These are phyloP conservation scores for Mortierella sp. DNA, from an alignment of 371 early-diverging fungal species.

Conservation along the genomic window DNA sequence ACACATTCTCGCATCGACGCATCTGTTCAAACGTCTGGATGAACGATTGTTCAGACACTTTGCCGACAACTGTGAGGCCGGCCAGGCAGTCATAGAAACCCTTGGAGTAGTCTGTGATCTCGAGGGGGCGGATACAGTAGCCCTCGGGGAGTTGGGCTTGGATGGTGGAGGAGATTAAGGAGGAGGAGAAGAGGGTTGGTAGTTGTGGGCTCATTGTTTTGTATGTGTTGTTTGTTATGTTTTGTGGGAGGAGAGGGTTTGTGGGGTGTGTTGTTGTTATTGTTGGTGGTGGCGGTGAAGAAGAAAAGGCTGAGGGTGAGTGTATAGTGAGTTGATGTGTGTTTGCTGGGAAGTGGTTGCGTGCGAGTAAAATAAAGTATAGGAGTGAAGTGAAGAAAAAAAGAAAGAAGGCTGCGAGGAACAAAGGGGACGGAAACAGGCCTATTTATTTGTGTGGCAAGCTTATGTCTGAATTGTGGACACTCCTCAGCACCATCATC, in stretches of 20 bases:
- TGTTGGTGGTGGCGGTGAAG: no score
- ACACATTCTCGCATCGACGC: slow-evolving; percentile 65
- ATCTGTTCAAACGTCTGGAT: slow-evolving; percentile 37
- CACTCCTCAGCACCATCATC: not conserved
- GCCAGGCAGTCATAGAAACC: slow-evolving; percentile 66
- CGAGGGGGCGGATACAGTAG: slow-evolving; percentile 88
- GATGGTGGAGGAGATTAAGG: slow-evolving; percentile 83
- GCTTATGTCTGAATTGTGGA: no score
- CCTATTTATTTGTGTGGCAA: slow-evolving; percentile 2
- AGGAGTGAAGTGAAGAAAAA: slow-evolving; percentile 3
- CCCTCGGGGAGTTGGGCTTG: slow-evolving; percentile 82
- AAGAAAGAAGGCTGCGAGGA: slow-evolving; percentile 17
- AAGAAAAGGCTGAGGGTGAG: not conserved
- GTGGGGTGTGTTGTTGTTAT: not conserved
- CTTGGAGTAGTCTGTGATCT: slow-evolving; percentile 84
- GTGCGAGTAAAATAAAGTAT: not conserved
- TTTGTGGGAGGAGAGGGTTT: not conserved
- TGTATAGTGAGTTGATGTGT: not conserved
- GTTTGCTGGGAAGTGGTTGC: not conserved
- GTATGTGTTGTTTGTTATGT: not conserved
- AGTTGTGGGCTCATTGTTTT: slow-evolving; percentile 43
- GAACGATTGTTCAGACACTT: slow-evolving; percentile 58
- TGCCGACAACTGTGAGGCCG: slow-evolving; percentile 62
- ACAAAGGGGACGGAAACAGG: not conserved
- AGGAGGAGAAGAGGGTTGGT: slow-evolving; percentile 75